A percentile compares a stretch with the other conserved stretches of the same genome.
phyloP scores from a whole-genome alignment of 306 rosid species.

The Ormosia emarginata region DNA sequence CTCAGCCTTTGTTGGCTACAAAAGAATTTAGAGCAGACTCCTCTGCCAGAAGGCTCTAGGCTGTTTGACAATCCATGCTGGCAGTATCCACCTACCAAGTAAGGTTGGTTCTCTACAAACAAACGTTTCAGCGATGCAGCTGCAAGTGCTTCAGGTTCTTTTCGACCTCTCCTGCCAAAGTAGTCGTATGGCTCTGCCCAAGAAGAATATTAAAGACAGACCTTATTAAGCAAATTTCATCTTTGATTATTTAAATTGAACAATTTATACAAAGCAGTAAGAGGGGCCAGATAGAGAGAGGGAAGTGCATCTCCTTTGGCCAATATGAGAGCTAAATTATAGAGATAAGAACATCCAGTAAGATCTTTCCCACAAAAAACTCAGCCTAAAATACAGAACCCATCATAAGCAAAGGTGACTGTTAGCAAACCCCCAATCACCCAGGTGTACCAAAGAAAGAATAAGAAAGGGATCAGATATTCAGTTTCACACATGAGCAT shows the following conservation, averaged over 20 bases:
- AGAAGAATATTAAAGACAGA: constrained; percentile 8
- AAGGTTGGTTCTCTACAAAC: constrained; percentile 93
- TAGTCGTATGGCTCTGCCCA: constrained; percentile 86
- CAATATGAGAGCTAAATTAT: constrained; percentile 6
- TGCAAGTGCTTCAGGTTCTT: constrained; percentile 96
- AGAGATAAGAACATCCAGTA: constrained; percentile 8
- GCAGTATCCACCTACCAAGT: constrained; percentile 80
- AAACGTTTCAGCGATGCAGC: constrained; percentile 92
- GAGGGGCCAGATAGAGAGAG: not conserved
- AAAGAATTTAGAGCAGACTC: constrained; percentile 67
- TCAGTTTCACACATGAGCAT: not conserved
- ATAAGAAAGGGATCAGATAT: not conserved
- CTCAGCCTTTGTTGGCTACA: constrained; percentile 63
- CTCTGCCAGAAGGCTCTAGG: constrained; percentile 62
- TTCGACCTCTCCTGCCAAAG: constrained; percentile 91
- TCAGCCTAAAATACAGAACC: not conserved
- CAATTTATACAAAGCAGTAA: not conserved
- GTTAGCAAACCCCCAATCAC: not conserved
- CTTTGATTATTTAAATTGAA: not conserved
- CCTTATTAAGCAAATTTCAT: not conserved
- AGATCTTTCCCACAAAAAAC: constrained; percentile 4
- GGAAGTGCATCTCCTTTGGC: not conserved
- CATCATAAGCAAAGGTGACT: constrained; percentile 10
- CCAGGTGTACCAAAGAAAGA: not conserved
- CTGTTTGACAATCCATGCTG: constrained; percentile 63